These are phyloP conservation scores for Sisymbrium altissimum DNA, from an alignment of 345 rosid genomes.

Conservation along the genomic window DNA sequence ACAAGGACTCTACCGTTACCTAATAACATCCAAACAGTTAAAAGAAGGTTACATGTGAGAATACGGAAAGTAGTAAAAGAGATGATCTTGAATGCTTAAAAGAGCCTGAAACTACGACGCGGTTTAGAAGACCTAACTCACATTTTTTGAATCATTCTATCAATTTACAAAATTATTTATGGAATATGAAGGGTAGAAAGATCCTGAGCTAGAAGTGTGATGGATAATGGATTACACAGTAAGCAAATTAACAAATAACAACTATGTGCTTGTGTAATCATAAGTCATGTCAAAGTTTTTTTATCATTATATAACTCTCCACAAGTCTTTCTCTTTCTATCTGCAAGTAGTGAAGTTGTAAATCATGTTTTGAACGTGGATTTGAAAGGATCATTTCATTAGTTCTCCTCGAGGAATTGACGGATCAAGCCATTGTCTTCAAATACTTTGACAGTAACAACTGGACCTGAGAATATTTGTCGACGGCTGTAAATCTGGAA, in stretches of 20 bases:
- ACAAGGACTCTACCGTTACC: slow-evolving; percentile 79
- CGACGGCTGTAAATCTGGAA: slow-evolving; percentile 77
- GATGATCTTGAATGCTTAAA: too few species aligned
- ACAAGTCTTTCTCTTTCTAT: not conserved
- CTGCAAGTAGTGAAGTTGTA: not conserved
- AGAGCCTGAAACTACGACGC: too few species aligned
- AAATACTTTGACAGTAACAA: slow-evolving; percentile 72
- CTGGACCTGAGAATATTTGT: slow-evolving; percentile 69
- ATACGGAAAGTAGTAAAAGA: too few species aligned
- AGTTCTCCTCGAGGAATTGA: slow-evolving; percentile 73
- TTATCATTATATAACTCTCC: not conserved
- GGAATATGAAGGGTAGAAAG: too few species aligned
- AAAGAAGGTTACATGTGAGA: not conserved
- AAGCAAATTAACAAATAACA: not conserved
- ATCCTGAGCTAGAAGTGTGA: too few species aligned
- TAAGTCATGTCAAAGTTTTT: not conserved
- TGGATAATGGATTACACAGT: too few species aligned
- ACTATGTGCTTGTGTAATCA: not conserved
- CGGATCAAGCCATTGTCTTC: slow-evolving; percentile 83
- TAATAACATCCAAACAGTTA: not conserved
- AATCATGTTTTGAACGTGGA: not conserved
- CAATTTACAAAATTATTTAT: too few species aligned
- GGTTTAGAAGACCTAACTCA: too few species aligned
- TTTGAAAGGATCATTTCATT: too few species aligned
- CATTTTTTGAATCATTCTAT: too few species aligned